These are phyloP conservation scores for Penicillium antarcticum DNA, from an alignment of 495 filamentous ascomycete genomes.

Conservation along the genomic window DNA sequence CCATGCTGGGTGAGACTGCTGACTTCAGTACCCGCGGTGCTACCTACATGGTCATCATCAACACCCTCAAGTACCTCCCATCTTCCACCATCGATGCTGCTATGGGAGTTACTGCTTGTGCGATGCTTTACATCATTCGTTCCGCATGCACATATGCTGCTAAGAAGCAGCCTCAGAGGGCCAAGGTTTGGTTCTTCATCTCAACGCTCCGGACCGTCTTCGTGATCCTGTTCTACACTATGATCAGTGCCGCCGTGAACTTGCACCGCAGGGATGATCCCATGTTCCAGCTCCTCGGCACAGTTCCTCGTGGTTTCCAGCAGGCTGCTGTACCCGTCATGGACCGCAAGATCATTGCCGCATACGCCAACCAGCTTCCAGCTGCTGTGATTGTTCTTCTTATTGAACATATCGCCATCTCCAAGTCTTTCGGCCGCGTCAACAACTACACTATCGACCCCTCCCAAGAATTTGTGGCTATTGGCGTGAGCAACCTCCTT, in stretches of 20 bases:
- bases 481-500: slow-evolving; percentile 87
- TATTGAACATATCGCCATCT: slow-evolving; percentile 96
- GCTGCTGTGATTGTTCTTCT: slow-evolving; percentile 87
- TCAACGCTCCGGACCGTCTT: slow-evolving; percentile 88
- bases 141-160: slow-evolving; percentile 62
- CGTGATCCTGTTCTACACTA: slow-evolving; percentile 87
- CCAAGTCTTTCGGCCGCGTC: slow-evolving; percentile 93
- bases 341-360: slow-evolving; percentile 56
- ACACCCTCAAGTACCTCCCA: slow-evolving; percentile 75
- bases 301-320: slow-evolving; percentile 81
- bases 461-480: slow-evolving; percentile 94
- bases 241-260: slow-evolving; percentile 88
- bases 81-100: slow-evolving; percentile 73
- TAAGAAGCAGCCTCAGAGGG: slow-evolving; percentile 63
- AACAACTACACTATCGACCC: slow-evolving; percentile 99
- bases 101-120: slow-evolving; percentile 81
- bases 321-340: slow-evolving; percentile 74
- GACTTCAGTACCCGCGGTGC: slow-evolving; percentile 69
- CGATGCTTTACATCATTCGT: slow-evolving; percentile 81
- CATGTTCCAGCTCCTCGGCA: slow-evolving; percentile 64
- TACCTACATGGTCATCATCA: slow-evolving; percentile 83
- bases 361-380: slow-evolving; percentile 64
- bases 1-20: slow-evolving; percentile 77
- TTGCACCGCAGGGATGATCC: slow-evolving; percentile 47
- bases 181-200: slow-evolving; percentile 82